phyloP scores from a whole-genome alignment of 2,329 filamentous ascomycete species.

The Fusarium begoniae region DNA sequence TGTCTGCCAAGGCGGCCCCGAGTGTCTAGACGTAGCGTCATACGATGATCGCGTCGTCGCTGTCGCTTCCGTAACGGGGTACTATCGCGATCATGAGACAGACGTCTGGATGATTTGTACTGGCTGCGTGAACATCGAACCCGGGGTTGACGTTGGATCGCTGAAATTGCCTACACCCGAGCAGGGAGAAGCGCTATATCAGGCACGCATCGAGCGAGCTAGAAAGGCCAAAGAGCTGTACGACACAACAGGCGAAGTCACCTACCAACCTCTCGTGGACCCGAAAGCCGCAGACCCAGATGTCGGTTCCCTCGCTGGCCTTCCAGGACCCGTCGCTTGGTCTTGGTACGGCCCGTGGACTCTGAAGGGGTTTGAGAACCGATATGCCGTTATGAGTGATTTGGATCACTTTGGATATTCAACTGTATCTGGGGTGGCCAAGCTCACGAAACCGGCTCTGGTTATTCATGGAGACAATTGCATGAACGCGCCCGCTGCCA shows the following conservation, averaged over 20 bases:
- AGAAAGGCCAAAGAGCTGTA: not conserved
- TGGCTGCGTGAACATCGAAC: not conserved
- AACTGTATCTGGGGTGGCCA: not conserved
- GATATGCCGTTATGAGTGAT: not conserved
- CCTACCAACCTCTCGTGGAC: not conserved
- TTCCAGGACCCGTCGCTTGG: not conserved
- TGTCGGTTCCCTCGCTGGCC: not conserved
- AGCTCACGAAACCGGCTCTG: not conserved
- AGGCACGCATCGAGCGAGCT: not conserved
- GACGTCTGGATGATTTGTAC: not conserved
- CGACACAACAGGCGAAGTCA: not conserved
- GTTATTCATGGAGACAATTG: not conserved
- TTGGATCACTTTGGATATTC: not conserved
- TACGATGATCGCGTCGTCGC: not conserved
- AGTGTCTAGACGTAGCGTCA: not conserved
- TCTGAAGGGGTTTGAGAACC: not conserved
- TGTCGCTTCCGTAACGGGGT: not conserved
- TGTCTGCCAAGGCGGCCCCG: not conserved
- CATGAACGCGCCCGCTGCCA: not conserved
- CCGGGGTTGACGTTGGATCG: not conserved
- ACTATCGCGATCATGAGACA: not conserved
- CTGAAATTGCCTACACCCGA: not conserved
- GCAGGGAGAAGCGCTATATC: not conserved
- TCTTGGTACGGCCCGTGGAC: not conserved
- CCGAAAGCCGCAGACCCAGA: not conserved